phyloP scores from a whole-genome alignment of 768 basidiomycete genomes.

The Lactifluus piperatus region DNA sequence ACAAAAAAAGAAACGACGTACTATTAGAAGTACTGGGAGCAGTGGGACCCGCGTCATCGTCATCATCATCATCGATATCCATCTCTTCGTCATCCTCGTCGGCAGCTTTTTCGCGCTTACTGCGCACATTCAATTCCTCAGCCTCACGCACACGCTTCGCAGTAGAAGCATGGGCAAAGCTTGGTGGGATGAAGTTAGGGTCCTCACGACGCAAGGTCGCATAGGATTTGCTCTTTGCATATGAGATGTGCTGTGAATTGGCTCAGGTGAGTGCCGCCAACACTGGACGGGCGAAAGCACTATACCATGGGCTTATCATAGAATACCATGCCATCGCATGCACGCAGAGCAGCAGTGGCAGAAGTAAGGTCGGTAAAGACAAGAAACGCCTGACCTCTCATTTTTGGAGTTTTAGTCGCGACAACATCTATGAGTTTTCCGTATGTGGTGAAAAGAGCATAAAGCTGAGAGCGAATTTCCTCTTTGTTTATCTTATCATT shows the following conservation, averaged over 20 bases:
- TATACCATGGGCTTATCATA: constrained; percentile 89
- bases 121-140: constrained; percentile 42
- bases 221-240: constrained; percentile 84
- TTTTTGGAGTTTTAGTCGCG: constrained; percentile 75
- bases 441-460: constrained; percentile 85
- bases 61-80: constrained; percentile 74
- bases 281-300: constrained; percentile 19
- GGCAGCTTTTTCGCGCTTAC: constrained; percentile 48
- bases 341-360: constrained; percentile 88
- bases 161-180: constrained; percentile 48
- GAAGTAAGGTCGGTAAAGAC: constrained; percentile 88
- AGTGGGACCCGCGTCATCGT: constrained; percentile 45
- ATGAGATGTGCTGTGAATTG: constrained; percentile 66
- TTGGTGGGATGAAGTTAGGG: constrained; percentile 70
- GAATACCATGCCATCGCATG: constrained; percentile 86
- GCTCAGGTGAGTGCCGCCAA: constrained; percentile 12
- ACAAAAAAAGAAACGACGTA: constrained; percentile 31
- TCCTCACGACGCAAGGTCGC: constrained; percentile 76
- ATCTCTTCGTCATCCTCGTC: constrained; percentile 77
- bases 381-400: constrained; percentile 93
- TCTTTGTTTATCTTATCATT: constrained; percentile 90
- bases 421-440: constrained; percentile 92
- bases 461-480: constrained; percentile 75
- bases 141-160: constrained; percentile 61
- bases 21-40: constrained; percentile 31